phyloP scores from a whole-genome alignment of 768 basidiomycete genomes.

The Pleurotus tuber-regium region DNA sequence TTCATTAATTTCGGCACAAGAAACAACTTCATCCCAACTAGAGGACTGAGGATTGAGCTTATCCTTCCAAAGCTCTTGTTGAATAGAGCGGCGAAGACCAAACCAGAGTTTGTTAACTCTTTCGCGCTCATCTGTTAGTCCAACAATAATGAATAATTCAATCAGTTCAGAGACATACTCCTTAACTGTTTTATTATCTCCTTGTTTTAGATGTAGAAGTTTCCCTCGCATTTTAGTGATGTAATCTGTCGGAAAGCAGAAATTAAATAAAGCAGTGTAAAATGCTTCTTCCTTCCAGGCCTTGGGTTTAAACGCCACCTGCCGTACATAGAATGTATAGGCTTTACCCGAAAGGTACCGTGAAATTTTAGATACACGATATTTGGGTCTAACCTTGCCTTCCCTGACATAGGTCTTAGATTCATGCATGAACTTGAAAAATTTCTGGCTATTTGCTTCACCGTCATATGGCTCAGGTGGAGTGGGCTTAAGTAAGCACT shows the following conservation, averaged over 20 bases:
- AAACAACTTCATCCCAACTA: constrained; percentile 21
- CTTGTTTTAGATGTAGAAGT: constrained; percentile 21
- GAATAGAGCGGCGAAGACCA: constrained; percentile 23
- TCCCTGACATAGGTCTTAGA: constrained; percentile 21
- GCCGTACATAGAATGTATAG: constrained; percentile 28
- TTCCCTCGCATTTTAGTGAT: constrained; percentile 11
- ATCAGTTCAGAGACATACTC: constrained; percentile 33
- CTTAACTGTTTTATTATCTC: constrained; percentile 21
- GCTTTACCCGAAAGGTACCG: constrained; percentile 30
- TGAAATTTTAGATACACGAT: constrained; percentile 20
- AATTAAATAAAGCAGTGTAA: constrained; percentile 32
- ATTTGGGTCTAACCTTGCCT: constrained; percentile 11
- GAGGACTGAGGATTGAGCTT: constrained; percentile 25
- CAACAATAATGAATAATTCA: constrained; percentile 31
- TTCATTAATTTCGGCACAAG: constrained; percentile 29
- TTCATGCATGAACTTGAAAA: constrained; percentile 25
- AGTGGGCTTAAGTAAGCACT: constrained; percentile 20
- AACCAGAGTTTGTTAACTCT: constrained; percentile 32
- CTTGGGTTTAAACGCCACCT: constrained; percentile 21
- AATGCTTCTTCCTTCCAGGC: constrained; percentile 27
- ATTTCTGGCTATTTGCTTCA: constrained; percentile 16
- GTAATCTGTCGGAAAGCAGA: constrained; percentile 33
- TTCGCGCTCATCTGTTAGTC: constrained; percentile 22
- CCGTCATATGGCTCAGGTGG: constrained; percentile 26
- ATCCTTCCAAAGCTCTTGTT: constrained; percentile 26